Base-by-base conservation (phyloP, 768 basidiomycete species). In the Auricularia sp. region DNA sequence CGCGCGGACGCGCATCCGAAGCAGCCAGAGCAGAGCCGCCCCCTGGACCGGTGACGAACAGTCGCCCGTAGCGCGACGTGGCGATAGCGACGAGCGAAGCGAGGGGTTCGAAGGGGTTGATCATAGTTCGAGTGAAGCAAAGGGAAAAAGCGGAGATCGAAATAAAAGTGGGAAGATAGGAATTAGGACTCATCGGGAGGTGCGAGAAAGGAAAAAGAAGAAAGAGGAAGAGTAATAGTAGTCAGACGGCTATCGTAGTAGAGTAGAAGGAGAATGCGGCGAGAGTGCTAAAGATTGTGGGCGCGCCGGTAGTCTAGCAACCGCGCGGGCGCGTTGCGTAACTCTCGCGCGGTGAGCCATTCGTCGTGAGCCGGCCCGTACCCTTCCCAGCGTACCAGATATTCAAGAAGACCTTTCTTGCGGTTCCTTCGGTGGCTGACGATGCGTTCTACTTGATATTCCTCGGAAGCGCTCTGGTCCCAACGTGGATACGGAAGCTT, bases 131-230 rank as follows among this genome's bases (percentile, higher is more conserved):
- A 39, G 13, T 13, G 37, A 24, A 39, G 37, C 37, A 13, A 13
- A 39, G 37, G 37, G 6, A 24, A 6, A 13, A 39, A 39, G 13
- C 13, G 7, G 37, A 13, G 13, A 39, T 7, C 37, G 13, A 39
- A 39, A 7, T 39, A 39, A 39, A 39, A 6, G 37, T 39, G 37
- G 24, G 13, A 13, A 24, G 24, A 24, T 24, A 24, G 77, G 64
- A 14, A 74, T 54, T 16, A 71, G 74, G 54, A 75, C 68, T 2
- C 77, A 42, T 11, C 75, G 71, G 63, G 76, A 77, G 0, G 71
- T 76, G 51, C 59, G 24, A 64, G 64, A 1, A 65, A 70, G 64
- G 35, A 63, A 63, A 11, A 37, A 3, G 1, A 73, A 2, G 2
- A 73, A 56, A 61, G 69, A 65, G 45, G 64, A 58, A 21, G 77